Evolutionary conservation across 1,139 yeast species (phyloP), one percentile per base, ranked within the genome.

Genomic region (Yamadazyma atlantica): DNA sequence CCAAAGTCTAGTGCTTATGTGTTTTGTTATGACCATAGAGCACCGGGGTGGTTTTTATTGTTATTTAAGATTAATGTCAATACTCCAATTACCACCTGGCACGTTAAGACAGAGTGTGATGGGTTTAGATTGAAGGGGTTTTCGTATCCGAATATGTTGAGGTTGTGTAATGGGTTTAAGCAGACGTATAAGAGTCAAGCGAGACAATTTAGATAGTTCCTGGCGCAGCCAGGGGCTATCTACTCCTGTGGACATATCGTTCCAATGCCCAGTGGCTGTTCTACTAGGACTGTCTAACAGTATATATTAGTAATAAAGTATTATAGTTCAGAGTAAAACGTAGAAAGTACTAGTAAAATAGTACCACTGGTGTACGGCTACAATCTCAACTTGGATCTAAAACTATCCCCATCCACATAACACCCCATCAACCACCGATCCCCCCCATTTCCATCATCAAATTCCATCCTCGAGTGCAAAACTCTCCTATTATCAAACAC

Each of bases 111-210:
- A 10, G 83, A 85, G 39, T 89, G 94, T 25, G 84, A 83, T 45
- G 97, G 97, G 4, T 92, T 79, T 57, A 81, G 80, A 52, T 71
- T 92, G 58, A 81, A 82, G 58, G 84, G 84, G 19, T 85, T 85
- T 57, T 78, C 81, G 19, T 92, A 90, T 58, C 92, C 96, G 17
- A 89, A 85, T 57, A 88, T 92, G 73, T 80, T 80, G 45, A 80
- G 86, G 45, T 73, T 92, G 53, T 86, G 96, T 66, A 92, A 92
- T 55, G 99, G 98, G 15, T 94, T 92, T 78, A 92, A 92, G 70
- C 75, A 69, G 48, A 67, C 73, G 11, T 69, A 66, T 55, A 70
- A 70, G 58, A 60, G 68, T 37, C 66, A 63, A 43, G 60, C 64
- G 19, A 55, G 62, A 37, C 45, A n/a, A n/a, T n/a, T n/a, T n/a